Evolutionary conservation across 208 protist species (phyloP), one percentile per base, ranked within the genome.

Genomic region (Wallacemonas rigidus): DNA sequence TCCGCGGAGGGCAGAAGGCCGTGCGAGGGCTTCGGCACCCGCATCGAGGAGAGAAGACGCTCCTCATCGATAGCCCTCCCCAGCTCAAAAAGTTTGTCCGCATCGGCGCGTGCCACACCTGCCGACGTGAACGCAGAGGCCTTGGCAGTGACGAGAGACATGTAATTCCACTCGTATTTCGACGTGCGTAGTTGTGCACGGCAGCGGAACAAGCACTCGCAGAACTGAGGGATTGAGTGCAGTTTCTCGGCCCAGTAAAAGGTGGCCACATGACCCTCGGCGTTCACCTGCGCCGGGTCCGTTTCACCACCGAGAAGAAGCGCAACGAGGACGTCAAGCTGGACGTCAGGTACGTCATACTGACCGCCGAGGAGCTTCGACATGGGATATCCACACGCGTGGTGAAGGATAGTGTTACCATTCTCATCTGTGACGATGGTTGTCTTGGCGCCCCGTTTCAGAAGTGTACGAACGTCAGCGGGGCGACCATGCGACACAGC

Each of bases 271-370:
- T 78, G 17, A 12, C 80, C 77, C 15, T 81, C 82, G 1, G 51
- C 72, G 45, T 88, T 89, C 39, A 73, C 70, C 50, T 68, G 69
- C 3, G 51, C 39, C 1, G 76, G 63, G 2, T 57, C 60, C 12
- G 74, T 77, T 1, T 40, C 51, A 36, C 88, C 85, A 67, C 79
- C 67, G 11, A 91, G 60, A 2, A 77, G 79, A 1, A 93, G 74
- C 39, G 80, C 64, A 3, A 93, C 83, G 6, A 79, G 74, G 0
- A 93, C 80, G 71, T 93, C 85, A 6, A 93, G 75, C 67, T 93
- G 88, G 1, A 64, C 68, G 3, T 90, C 79, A 1, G 88, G 85
- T 11, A 93, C 75, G 26, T 81, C 77, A 77, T 93, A 93, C 67
- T 76, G 39, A 6, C 77, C 80, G n/a, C 83, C 77, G 50, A 93